Percentiles rank a stretch among this genome's conserved stretches.
These are phyloP conservation scores for Vitis rotundifolia DNA, from an alignment of 164 flowering plant species.

Conservation along the genomic window DNA sequence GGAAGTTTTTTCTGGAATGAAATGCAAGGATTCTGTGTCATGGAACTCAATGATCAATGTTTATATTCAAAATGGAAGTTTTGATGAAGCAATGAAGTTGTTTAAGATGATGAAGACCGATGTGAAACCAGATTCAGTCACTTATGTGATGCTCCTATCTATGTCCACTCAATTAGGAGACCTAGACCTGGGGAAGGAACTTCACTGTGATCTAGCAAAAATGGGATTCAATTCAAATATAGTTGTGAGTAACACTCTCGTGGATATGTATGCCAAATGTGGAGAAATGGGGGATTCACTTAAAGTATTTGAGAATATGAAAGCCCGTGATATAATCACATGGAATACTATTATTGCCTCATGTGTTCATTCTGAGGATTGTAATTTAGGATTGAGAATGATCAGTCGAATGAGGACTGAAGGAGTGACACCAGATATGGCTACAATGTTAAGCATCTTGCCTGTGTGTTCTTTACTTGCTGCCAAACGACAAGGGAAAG, in stretches of 20 bases:
- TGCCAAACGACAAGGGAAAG: conserved; percentile 51
- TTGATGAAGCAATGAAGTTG: conserved; percentile 26
- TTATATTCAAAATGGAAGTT: conserved; percentile 19
- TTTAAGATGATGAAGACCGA: conserved; percentile 33
- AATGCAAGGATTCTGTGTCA: conserved; percentile 36
- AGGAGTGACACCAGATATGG: conserved; percentile 35
- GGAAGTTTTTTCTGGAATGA: conserved; percentile 37
- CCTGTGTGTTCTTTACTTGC: conserved; percentile 49
- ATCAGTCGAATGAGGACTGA: conserved; percentile 39
- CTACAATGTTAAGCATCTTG: conserved; percentile 40
- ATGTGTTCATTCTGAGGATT: conserved; percentile 36
- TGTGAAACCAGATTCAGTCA: conserved; percentile 28
- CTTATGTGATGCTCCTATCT: conserved; percentile 32
- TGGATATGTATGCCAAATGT: conserved; percentile 42
- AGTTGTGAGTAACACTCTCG: conserved; percentile 37
- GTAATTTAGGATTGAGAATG: conserved; percentile 37
- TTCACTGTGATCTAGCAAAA: conserved; percentile 38
- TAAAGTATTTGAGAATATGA: conserved; percentile 36
- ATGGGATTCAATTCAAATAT: conserved; percentile 35
- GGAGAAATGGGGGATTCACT: conserved; percentile 30
- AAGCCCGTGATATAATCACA: conserved; percentile 41
- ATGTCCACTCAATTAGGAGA: conserved; percentile 26
- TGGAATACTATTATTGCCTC: conserved; percentile 60
- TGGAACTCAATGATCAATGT: conserved; percentile 51
- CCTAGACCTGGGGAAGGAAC: conserved; percentile 24